A percentile compares a stretch with the other conserved stretches of the same genome.
phyloP scores from a whole-genome alignment of 2,329 filamentous ascomycete species.

The Pyrenophora graminea region DNA sequence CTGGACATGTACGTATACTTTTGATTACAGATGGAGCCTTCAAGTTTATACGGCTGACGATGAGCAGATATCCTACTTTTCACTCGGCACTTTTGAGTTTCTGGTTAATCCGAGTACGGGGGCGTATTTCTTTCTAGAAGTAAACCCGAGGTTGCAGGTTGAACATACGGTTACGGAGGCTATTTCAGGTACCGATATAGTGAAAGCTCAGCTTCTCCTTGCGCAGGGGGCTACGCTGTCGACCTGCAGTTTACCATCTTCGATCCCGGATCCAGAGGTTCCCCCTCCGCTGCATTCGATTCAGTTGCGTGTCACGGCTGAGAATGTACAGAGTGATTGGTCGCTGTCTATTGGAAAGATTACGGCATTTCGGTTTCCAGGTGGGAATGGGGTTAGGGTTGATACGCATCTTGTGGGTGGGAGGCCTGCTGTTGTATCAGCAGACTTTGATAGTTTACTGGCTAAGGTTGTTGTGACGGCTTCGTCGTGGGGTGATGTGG shows the following conservation, averaged over 20 bases:
- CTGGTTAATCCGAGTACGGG: constrained; percentile 56
- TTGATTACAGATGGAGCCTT: too few relatives aligned
- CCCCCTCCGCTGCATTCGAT: constrained; percentile 55
- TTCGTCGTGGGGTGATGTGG: constrained; percentile 55
- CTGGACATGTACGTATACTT: constrained; percentile 46
- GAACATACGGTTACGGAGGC: constrained; percentile 66
- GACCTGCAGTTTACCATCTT: constrained; percentile 40
- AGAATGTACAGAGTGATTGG: constrained; percentile 59
- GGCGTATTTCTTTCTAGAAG: constrained; percentile 63
- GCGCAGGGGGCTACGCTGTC: constrained; percentile 55
- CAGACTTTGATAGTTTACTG: constrained; percentile 63
- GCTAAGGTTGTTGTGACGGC: constrained; percentile 64
- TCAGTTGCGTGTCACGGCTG: constrained; percentile 62
- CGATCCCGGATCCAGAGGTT: constrained; percentile 31
- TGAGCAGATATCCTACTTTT: constrained; percentile 57
- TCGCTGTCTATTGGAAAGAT: constrained; percentile 65
- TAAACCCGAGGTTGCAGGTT: constrained; percentile 65
- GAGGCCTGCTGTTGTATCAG: constrained; percentile 52
- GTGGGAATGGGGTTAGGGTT: constrained; percentile 61
- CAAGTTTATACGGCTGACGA: too few relatives aligned
- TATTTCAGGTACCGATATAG: constrained; percentile 59
- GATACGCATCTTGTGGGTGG: constrained; percentile 59
- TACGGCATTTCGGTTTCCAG: constrained; percentile 58
- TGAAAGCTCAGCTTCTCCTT: constrained; percentile 59
- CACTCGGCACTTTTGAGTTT: constrained; percentile 68